Conservation (phyloP, 495 filamentous ascomycete species). For the Daldinia concentrica region DNA sequence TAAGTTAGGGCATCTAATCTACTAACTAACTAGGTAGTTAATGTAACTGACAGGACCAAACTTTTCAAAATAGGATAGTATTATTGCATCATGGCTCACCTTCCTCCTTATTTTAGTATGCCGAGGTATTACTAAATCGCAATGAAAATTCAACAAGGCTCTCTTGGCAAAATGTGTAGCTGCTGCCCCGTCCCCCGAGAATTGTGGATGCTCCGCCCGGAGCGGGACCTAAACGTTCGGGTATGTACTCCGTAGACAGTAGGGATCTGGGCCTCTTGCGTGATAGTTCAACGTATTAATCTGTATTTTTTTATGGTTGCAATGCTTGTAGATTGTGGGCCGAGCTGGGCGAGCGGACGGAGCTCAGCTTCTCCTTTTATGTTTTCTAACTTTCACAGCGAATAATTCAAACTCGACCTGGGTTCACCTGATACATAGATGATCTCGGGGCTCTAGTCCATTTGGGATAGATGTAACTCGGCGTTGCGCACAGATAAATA, state of each 20-base stretch:
- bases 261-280: constrained; percentile 9
- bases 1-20: not conserved
- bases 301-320: not conserved
- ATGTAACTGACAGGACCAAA: not conserved
- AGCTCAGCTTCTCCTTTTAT: constrained; percentile 3
- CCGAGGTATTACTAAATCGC: constrained; percentile 29
- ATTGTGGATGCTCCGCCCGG: constrained; percentile 41
- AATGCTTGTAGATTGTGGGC: constrained; percentile 25
- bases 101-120: constrained; percentile 23
- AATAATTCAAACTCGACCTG: not conserved
- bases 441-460: constrained; percentile 25
- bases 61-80: constrained; percentile 14
- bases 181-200: constrained; percentile 27
- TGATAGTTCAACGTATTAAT: not conserved
- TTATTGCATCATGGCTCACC: constrained; percentile 30
- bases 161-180: constrained; percentile 14
- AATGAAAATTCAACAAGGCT: constrained; percentile 9
- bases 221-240: constrained; percentile 37
- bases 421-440: not conserved
- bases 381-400: not conserved
- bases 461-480: constrained; percentile 30
- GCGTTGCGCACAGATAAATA: constrained; percentile 17
- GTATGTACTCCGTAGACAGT: constrained; percentile 34
- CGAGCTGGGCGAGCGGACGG: not conserved
- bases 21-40: too few species aligned